Base-by-base conservation (phyloP, 345 rosid species). In the Dovyalis caffra region DNA sequence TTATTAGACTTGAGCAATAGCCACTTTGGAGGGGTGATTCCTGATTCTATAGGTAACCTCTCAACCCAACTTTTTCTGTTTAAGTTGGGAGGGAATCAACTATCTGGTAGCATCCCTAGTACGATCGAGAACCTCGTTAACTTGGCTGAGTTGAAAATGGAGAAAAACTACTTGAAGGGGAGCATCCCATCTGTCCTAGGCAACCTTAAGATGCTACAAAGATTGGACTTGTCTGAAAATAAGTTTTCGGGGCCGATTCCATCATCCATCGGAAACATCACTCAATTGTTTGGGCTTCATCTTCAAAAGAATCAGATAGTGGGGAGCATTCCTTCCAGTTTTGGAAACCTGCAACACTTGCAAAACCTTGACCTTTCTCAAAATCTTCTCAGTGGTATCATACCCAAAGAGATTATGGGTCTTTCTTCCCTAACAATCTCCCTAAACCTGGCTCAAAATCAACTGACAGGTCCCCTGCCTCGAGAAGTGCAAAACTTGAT, bases 21-120 rank as follows among this genome's bases (percentile, higher is more conserved):
- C 29, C 26, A 60, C 64, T 60, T 60, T 11, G 64, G 64, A 60
- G 10, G 40, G 25, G 16, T n/a, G 58, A 15, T 70, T 70, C 74
- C 74, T 34, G 31, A 70, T 5, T 70, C 74, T 11, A 15, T 84
- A 4, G 26, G 66, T 58, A 74, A 79, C 66, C 47, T 79, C 47
- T 74, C 82, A 32, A 38, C 69, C 1, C 9, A 26, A 10, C 56
- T 74, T 21, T 9, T 9, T 5, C 1, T 1, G 1, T 25, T 79
- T 0, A 5, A 1, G 0, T 11, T 74, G 0, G 67, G 29, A 28
- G 1, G 21, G 3, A 79, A 79, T 28, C 62, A 68, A 53, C 49
- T 78, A 43, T 32, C 35, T 18, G 81, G 81, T 18, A 62, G 29
- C 15, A 63, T 77, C 29, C 75, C 80, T 3, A 20, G 31, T 16